Conservation (phyloP, 2,329 filamentous ascomycete genomes). For the Metarhizium guizhouense region DNA sequence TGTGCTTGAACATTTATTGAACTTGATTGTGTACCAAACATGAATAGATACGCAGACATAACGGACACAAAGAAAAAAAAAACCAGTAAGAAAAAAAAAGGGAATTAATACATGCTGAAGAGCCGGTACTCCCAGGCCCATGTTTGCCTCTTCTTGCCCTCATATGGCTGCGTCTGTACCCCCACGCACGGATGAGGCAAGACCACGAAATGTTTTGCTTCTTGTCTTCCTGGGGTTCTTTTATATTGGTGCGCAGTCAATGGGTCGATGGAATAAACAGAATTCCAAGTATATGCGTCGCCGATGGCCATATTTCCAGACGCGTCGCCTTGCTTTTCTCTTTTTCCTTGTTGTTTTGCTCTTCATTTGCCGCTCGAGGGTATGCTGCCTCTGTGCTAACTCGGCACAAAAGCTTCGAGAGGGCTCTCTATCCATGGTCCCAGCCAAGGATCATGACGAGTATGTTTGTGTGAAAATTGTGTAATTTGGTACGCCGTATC, state of each 20-base stretch:
- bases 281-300: not conserved
- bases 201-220: not conserved
- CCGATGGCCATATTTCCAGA: not conserved
- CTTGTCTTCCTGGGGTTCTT: not conserved
- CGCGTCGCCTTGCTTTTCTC: not conserved
- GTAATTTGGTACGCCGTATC: slow-evolving; percentile 1
- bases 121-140: slow-evolving; percentile 19
- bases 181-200: not conserved
- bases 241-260: not conserved
- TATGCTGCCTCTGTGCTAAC: not conserved
- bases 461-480: not conserved
- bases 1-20: not conserved
- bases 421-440: not conserved
- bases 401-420: not conserved
- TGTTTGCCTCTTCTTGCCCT: slow-evolving; percentile 15
- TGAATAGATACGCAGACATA: slow-evolving; percentile 7
- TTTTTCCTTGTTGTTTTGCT: not conserved
- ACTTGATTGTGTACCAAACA: not conserved
- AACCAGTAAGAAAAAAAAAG: slow-evolving; percentile 25
- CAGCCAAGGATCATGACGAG: slow-evolving; percentile 2
- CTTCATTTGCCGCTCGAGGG: not conserved
- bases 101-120: slow-evolving; percentile 42
- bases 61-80: slow-evolving; percentile 13
- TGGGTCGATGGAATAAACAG: not conserved
- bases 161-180: not conserved